phyloP scores from a whole-genome alignment of 345 rosid species.

The Orychophragmus violaceus region DNA sequence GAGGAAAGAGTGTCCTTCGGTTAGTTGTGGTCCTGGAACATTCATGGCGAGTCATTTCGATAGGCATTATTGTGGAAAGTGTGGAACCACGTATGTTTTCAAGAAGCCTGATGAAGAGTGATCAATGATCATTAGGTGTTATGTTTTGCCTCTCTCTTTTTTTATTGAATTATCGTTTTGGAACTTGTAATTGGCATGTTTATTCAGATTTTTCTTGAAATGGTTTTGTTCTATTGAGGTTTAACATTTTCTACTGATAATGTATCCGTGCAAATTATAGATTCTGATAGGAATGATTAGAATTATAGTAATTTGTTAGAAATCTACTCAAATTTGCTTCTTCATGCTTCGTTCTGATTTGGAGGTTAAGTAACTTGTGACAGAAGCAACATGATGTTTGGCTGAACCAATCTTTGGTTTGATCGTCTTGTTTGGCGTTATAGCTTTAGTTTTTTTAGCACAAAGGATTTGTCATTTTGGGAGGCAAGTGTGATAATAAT shows the following conservation, averaged over 20 bases:
- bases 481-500: background rate
- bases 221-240: background rate
- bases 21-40: slow-evolving; percentile 57
- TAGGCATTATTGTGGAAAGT: slow-evolving; percentile 62
- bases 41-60: slow-evolving; percentile 71
- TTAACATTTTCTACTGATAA: background rate
- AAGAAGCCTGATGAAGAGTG: slow-evolving; percentile 52
- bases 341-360: background rate
- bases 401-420: background rate
- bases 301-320: background rate
- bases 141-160: background rate
- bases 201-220: background rate
- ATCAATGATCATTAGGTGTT: slow-evolving; percentile 5
- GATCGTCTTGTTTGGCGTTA: background rate
- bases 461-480: background rate
- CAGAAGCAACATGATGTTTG: background rate
- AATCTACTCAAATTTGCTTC: background rate
- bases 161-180: background rate
- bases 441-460: background rate
- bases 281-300: background rate
- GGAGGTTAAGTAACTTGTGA: background rate
- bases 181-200: background rate
- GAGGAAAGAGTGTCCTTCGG: slow-evolving; percentile 65
- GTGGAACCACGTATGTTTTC: slow-evolving; percentile 58
- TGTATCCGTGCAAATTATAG: background rate